Base-by-base conservation (phyloP, 345 rosid species). In the Garcia nutans region DNA sequence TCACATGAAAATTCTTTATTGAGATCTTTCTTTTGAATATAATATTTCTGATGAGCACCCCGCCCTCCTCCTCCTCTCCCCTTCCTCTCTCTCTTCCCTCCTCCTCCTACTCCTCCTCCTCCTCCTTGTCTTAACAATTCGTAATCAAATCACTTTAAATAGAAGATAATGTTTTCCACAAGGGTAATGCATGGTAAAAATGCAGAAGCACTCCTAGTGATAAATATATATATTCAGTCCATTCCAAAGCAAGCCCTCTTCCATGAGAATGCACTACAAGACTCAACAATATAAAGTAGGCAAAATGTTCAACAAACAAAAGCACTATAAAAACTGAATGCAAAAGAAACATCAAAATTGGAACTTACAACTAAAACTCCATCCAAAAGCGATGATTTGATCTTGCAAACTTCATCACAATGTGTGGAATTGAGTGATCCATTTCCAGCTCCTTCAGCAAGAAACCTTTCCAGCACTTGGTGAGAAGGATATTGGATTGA, bases 341-440 rank as follows among this genome's bases (percentile, higher is more conserved):
- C n/a, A 60, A 24, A 45, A 11, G 56, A 75, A 76, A 72, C 41
- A 67, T 57, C 56, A 60, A 67, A 72, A 61, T 45, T 68, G 76
- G 60, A 78, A 84, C 91, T 90, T 84, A 96, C 99, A 77, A 89
- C 97, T 28, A 93, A 79, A 74, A 92, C 75, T 75, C 99, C 99
- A 85, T 96, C 98, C 79, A 92, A 73, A 80, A 96, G 93, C 2
- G 99, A 88, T 71, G 99, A 83, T 81, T 96, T 96, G 69, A 96
- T 79, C 80, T 83, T 82, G 91, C 99, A 96, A 78, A 96, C 88
- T 81, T 92, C 95, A 82, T 91, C 89, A 37, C 99, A 93, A 57
- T 33, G 23, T 11, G 87, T 85, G 47, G 84, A 22, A 63, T 79
- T 76, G 70, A 49, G 42, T 33, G 86, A 87, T 52, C 68, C 82